Evolutionary conservation across 441 rosid genomes (phyloP), one percentile per base, ranked within the genome.

Genomic region (Viola pubescens): DNA sequence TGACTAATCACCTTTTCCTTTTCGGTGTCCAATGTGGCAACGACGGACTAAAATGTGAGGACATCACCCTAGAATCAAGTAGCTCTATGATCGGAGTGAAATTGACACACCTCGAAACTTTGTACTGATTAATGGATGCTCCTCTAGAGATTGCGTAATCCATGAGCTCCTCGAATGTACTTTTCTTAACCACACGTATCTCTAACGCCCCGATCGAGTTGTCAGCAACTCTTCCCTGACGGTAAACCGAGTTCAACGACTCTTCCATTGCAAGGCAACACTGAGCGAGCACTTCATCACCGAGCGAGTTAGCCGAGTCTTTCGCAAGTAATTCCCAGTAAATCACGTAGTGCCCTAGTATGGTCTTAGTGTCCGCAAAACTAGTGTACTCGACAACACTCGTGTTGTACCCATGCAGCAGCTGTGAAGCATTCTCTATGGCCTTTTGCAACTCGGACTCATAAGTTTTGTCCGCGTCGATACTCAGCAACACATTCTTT

Each of bases 141-240:
- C 98, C 96, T 59, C 90, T 79, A 6, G 98, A 88, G 52, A 91
- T 86, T 0, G 96, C 92, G 45, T 88, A 91, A 68, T 91, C 98
- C 96, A 91, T 91, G 43, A 91, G 50, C 73, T 88, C 98, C 68
- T 91, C 98, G 66, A 91, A 91, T 42, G 98, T 88, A n/a, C 98
- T 96, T 13, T 46, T 80, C 64, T 61, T 81, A 0, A 91, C 98
- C 60, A 88, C 89, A 0, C 98, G 79, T 39, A 88, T 84, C 73
- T 86, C 96, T 3, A 91, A 70, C 0, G 95, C 81, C 7, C 98
- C 98, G n/a, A 88, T 82, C 4, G 98, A 88, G 75, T 74, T 74
- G 63, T 82, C 87, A 0, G 85, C 87, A 0, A 83, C 92, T 56
- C 98, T 81, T 42, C 95, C 75, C 61, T 91, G 94, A 37, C 96